Evolutionary conservation across 768 basidiomycete genomes (phyloP), one percentile per base, ranked within the genome.

Genomic region (Termitomyces sp.): DNA sequence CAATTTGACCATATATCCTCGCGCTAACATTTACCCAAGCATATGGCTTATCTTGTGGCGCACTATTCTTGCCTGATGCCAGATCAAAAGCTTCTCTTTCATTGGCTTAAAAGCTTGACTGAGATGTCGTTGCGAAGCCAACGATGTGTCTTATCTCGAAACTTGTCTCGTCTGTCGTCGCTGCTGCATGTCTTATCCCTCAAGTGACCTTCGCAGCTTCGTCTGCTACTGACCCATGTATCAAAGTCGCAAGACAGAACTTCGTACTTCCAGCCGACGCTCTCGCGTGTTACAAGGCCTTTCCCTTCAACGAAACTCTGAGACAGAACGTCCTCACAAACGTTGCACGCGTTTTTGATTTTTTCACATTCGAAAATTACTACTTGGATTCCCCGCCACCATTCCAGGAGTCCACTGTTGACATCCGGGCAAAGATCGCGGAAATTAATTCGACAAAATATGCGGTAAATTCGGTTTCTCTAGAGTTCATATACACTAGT

Each of bases 281-380:
- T 18, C 71, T 85, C 40, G 80, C 84, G 1, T 86, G 85, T 64
- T 68, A 80, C 64, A 82, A 78, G 67, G 76, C 80, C 13, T 83
- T 82, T 63, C 78, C 80, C 0, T 82, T 82, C 70, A 81, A 80
- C 59, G 79, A 82, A 63, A 81, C 78, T n/a, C 66, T 83, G 14
- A 74, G 78, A 36, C 75, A 80, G 62, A 83, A 83, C 66, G 78
- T 81, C 35, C 66, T 82, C 55, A 73, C 73, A 14, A 73, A 73
- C 58, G 72, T 79, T 52, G 75, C 72, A 35, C 74, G 76, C 28
- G 76, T 79, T 49, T 79, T 81, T 51, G 76, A 80, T 57, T 82
- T 83, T 63, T 82, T 69, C 66, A 82, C 80, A 0, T 83, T 82
- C 58, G 80, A 82, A 61, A 73, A 79, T 36, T 81, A 72, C 57